phyloP scores from a whole-genome alignment of 2,329 filamentous ascomycete genomes.

The Alternaria triticimaculans region DNA sequence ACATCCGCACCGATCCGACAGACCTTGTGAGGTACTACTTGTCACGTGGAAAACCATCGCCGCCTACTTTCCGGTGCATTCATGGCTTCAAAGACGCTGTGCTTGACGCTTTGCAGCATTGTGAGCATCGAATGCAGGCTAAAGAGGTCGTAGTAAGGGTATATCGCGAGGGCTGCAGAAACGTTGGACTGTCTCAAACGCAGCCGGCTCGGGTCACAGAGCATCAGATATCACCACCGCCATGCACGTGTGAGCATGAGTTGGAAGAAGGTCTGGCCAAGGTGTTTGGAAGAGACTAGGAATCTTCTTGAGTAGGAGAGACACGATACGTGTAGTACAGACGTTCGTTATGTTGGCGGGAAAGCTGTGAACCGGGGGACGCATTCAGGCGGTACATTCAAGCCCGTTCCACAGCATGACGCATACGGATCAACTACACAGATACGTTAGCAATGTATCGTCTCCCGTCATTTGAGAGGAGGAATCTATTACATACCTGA shows the following conservation, averaged over 20 bases:
- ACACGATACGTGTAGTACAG: too few relatives aligned
- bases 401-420: background rate
- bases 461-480: background rate
- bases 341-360: background rate
- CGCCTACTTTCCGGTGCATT: background rate
- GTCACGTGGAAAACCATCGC: background rate
- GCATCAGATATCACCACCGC: background rate
- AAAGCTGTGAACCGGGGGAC: background rate
- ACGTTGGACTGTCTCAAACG: background rate
- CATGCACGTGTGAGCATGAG: background rate
- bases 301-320: too few relatives aligned
- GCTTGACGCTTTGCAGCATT: background rate
- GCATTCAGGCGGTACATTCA: background rate
- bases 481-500: background rate
- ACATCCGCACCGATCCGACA: background rate
- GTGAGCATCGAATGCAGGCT: background rate
- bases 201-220: background rate
- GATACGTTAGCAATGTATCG: background rate
- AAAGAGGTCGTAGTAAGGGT: background rate
- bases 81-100: background rate
- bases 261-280: background rate
- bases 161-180: background rate
- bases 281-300: background rate
- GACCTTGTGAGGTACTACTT: background rate
- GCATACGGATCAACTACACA: background rate